Percentiles rank a stretch among this genome's conserved stretches.
Evolutionary conservation across 108 stramenopile species (phyloP).

Genomic region (Fistulifera solaris): DNA sequence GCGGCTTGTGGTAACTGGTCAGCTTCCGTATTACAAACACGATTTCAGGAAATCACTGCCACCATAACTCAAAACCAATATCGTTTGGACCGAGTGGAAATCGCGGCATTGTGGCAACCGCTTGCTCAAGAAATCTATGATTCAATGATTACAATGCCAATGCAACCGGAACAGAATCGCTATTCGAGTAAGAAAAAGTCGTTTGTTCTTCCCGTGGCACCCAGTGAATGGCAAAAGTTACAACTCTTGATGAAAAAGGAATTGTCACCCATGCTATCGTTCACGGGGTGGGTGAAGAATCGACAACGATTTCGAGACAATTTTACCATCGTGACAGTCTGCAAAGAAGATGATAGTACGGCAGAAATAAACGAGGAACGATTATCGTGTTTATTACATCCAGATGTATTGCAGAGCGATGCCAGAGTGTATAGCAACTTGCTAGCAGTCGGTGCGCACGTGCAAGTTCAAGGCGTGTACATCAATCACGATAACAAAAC

Average conservation of each 20-base stretch:
- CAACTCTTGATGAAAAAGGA: background rate
- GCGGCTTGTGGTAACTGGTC: conserved; percentile 3
- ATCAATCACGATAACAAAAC: too few relatives aligned
- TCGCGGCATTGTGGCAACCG: too few relatives aligned
- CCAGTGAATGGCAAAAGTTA: background rate
- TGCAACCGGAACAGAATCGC: too few relatives aligned
- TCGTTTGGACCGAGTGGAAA: too few relatives aligned
- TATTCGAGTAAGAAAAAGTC: too few relatives aligned
- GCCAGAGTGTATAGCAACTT: conserved; percentile 37
- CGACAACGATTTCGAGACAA: conserved; percentile 48
- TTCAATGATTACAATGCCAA: too few relatives aligned
- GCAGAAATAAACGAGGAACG: conserved; percentile 13
- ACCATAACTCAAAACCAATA: too few relatives aligned
- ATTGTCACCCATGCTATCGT: background rate
- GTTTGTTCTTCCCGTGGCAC: background rate
- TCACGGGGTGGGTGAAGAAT: conserved; percentile 56
- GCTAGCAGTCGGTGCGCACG: conserved; percentile 26
- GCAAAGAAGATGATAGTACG: conserved; percentile 35
- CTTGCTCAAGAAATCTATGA: background rate
- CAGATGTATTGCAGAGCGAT: conserved; percentile 7
- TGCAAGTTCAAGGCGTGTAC: conserved; percentile 29
- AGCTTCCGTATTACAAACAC: too few relatives aligned
- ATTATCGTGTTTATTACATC: conserved; percentile 29
- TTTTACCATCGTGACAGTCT: conserved; percentile 20
- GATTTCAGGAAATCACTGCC: too few relatives aligned